phyloP scores from a whole-genome alignment of 2,329 filamentous ascomycete species.

The Colletotrichum lupini region DNA sequence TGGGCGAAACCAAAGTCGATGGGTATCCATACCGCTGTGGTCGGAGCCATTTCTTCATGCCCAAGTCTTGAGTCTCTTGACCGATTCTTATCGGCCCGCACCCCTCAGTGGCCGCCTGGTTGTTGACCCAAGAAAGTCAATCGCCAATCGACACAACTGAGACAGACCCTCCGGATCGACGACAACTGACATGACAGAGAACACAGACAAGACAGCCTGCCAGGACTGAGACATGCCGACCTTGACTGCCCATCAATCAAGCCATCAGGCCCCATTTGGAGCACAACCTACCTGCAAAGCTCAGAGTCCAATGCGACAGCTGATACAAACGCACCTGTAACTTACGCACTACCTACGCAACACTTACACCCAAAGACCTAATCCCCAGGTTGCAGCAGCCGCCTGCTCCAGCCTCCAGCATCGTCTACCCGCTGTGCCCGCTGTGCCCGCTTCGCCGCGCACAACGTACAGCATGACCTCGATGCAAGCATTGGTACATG shows the following conservation, averaged over 20 bases:
- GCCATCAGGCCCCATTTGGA: constrained; percentile 6
- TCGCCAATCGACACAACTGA: constrained; percentile 30
- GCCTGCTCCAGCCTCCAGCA: constrained; percentile 19
- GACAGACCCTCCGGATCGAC: constrained; percentile 31
- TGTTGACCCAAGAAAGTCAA: constrained; percentile 5
- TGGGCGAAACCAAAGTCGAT: not conserved
- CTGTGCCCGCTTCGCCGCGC: not conserved
- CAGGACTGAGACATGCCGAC: constrained; percentile 21
- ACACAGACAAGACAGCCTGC: constrained; percentile 14
- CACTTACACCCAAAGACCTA: not conserved
- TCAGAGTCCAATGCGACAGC: not conserved
- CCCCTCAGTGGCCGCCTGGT: not conserved
- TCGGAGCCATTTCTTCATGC: not conserved
- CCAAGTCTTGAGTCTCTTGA: not conserved
- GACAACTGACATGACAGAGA: constrained; percentile 13
- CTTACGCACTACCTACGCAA: not conserved
- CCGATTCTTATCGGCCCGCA: not conserved
- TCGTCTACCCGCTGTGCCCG: constrained; percentile 1
- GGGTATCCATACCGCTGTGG: not conserved
- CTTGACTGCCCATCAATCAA: not conserved
- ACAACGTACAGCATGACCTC: not conserved
- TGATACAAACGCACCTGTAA: not conserved
- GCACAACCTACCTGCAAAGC: not conserved
- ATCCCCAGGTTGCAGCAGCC: constrained; percentile 13
- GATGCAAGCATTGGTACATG: constrained; percentile 12